Conservation (phyloP, 2,329 filamentous ascomycete genomes). For the Dendrostoma leiphaemia region DNA sequence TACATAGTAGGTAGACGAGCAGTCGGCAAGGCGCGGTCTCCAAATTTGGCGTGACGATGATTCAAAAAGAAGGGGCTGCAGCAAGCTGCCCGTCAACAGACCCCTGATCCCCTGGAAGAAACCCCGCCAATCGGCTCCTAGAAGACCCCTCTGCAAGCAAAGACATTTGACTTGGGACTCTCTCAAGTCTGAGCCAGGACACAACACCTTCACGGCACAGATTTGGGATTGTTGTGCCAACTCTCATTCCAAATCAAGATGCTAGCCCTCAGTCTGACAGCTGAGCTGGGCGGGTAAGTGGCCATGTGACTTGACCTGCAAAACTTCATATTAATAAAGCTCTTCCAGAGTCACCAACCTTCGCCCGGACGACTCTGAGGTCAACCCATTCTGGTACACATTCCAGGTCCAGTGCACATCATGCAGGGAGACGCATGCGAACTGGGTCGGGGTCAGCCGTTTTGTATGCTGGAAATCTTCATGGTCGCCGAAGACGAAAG, state of each 20-base stretch:
- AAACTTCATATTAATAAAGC: background rate
- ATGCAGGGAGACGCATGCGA: slow-evolving; percentile 86
- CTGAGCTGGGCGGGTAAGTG: slow-evolving; percentile 66
- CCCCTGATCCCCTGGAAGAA: background rate
- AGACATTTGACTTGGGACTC: too few species aligned
- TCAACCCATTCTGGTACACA: slow-evolving; percentile 89
- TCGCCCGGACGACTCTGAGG: slow-evolving; percentile 76
- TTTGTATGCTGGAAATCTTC: slow-evolving; percentile 65
- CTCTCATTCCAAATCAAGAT: slow-evolving; percentile 37
- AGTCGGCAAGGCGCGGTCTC: background rate
- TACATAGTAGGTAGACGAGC: background rate
- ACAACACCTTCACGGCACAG: background rate
- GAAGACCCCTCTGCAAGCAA: too few species aligned
- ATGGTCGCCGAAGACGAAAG: background rate
- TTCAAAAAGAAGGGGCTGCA: background rate
- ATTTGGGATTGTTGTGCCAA: background rate
- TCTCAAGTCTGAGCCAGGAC: background rate
- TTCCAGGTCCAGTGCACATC: slow-evolving; percentile 99
- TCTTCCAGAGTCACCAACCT: slow-evolving; percentile 78
- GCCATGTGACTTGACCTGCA: background rate
- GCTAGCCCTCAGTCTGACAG: slow-evolving; percentile 65
- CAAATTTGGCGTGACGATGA: background rate
- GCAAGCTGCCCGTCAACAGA: background rate
- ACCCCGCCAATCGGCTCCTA: background rate
- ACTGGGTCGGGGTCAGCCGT: slow-evolving; percentile 80